Base-by-base conservation (phyloP, 2,329 filamentous ascomycete genomes). In the Apiospora sp. region DNA sequence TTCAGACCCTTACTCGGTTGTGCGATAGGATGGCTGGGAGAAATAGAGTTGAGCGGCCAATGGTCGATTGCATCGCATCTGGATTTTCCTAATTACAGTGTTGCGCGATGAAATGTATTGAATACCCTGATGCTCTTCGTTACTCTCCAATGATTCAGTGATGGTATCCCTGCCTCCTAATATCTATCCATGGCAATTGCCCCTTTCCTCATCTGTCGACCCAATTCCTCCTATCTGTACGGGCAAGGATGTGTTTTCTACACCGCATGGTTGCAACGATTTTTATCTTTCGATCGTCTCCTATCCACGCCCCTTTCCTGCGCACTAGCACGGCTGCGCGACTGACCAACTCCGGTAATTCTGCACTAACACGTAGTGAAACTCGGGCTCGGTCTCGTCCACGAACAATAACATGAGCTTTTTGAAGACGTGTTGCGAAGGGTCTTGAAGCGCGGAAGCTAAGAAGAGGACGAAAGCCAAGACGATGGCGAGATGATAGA, bases 1-100 rank as follows among this genome's bases (percentile, higher is more conserved):
- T 75, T 75, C 77, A 81, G 78, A 71, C 44, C 67, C 71, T 37
- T 72, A 51, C 37, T 43, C 68, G 71, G 68, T 49, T 73, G 72
- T 72, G 71, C 68, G 71, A 73, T 73, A 73, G 46, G 72, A 68
- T 43, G 72, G 71, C 51, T 71, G 71, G 70, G 71, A 30, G 71
- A 70, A 68, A 58, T 72, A 73, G 72, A 73, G 44, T 61, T 73
- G 71, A 61, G 68, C 71, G 71, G 72, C 67, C 44, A 68, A 68
- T 68, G 67, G 67, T 34, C 44, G 43, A 19, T 68, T 68, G 30
- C 67, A 48, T 68, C 67, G 41, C 67, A 48, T 46, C 67, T 68
- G 67, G 67, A 13, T 41, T 48, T 48, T 68, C 67, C 67, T 68
- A 46, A 48, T 48, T 48, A n/a, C 67, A 68, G n/a, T 68, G 46